Conservation (phyloP, 108 stramenopile species). For the Nitzschia sp. region DNA sequence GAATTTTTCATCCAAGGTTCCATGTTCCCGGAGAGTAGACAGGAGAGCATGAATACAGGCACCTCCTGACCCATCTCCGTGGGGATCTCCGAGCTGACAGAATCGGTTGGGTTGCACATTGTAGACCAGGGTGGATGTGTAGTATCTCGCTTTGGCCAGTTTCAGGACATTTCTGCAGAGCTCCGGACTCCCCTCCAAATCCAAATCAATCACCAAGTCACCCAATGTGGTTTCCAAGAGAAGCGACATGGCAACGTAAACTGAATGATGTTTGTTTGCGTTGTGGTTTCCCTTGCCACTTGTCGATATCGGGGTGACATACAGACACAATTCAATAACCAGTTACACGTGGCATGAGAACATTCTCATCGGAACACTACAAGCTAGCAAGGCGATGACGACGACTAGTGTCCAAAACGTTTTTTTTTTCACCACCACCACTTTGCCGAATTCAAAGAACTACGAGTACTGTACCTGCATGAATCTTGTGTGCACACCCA, state of each 20-base stretch:
- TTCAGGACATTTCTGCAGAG: slow-evolving; percentile 78
- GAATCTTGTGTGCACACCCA: too few relatives aligned
- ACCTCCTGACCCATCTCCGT: slow-evolving; percentile 93
- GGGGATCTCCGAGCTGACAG: slow-evolving; percentile 87
- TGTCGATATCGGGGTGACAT: too few relatives aligned
- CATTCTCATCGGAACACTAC: too few relatives aligned
- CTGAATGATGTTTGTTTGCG: too few relatives aligned
- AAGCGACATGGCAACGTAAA: too few relatives aligned
- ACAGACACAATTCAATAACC: too few relatives aligned
- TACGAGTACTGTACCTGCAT: too few relatives aligned
- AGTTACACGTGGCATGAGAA: neutral
- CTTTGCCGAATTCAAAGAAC: too few relatives aligned
- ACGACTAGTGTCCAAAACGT: too few relatives aligned
- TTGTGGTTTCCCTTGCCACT: too few relatives aligned
- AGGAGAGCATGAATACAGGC: slow-evolving; percentile 78
- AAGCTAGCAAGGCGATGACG: too few relatives aligned
- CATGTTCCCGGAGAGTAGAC: slow-evolving; percentile 30
- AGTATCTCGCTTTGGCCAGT: slow-evolving; percentile 78
- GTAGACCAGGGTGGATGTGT: slow-evolving; percentile 70
- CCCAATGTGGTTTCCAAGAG: slow-evolving; percentile 85
- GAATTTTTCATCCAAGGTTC: slow-evolving; percentile 14
- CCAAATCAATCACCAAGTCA: slow-evolving; percentile 81
- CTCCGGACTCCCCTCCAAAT: slow-evolving; percentile 75
- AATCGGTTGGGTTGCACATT: slow-evolving; percentile 67
- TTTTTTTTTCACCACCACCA: too few relatives aligned